phyloP scores from a whole-genome alignment of 1,284 basidiomycete genomes.

The Puccinia triticina region DNA sequence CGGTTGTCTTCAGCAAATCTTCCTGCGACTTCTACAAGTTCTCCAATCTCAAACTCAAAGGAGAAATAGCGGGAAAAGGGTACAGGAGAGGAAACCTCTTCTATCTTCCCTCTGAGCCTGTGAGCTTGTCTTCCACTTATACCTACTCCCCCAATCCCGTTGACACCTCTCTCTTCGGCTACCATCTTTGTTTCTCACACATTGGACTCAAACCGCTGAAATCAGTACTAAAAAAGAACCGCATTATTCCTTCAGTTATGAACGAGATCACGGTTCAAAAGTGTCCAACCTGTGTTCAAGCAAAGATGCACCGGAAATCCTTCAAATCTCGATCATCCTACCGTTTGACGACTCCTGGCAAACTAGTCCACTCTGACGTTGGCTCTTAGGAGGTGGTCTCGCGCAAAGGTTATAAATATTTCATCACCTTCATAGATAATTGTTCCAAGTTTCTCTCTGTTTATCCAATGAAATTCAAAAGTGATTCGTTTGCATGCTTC shows the following conservation, averaged over 20 bases:
- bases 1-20: neutral
- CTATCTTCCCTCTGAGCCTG: neutral
- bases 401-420: conserved; percentile 50
- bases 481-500: too few species aligned
- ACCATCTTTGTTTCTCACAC: neutral
- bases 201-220: conserved; percentile 9
- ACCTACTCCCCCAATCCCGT: neutral
- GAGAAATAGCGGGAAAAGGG: neutral
- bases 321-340: neutral
- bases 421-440: too few species aligned
- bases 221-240: neutral
- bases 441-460: too few species aligned
- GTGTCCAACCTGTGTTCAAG: neutral
- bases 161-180: neutral
- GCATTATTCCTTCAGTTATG: neutral
- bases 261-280: neutral
- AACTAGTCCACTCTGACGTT: neutral
- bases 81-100: too few species aligned
- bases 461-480: too few species aligned
- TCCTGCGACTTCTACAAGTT: neutral
- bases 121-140: neutral
- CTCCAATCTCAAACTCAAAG: too few species aligned
- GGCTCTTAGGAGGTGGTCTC: neutral
- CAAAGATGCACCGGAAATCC: neutral
- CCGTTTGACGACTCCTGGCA: too few species aligned